Percentiles rank a stretch among this genome's conserved stretches.
Conservation (phyloP, 495 filamentous ascomycete genomes). For the Xylaria telfairii region DNA sequence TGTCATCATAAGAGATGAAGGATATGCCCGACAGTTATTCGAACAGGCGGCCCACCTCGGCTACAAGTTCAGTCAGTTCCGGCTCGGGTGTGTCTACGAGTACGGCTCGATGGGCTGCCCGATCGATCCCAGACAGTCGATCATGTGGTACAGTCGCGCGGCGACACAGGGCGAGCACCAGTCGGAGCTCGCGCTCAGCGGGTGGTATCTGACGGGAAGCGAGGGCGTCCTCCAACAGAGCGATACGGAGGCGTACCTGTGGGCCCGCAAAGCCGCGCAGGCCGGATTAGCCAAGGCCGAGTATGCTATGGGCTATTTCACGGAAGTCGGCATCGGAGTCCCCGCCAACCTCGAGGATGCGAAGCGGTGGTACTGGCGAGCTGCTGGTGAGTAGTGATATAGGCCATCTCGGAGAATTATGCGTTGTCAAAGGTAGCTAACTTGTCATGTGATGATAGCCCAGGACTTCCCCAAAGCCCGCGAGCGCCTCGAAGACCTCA, state of each 20-base stretch:
- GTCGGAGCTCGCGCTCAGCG: slow-evolving; percentile 87
- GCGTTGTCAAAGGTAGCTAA: background rate
- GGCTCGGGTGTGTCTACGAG: slow-evolving; percentile 85
- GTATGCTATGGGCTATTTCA: slow-evolving; percentile 98
- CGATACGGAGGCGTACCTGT: slow-evolving; percentile 95
- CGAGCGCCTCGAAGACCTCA: slow-evolving; percentile 90
- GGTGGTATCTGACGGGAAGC: slow-evolving; percentile 94
- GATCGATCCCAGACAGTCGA: slow-evolving; percentile 81
- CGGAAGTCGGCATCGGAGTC: slow-evolving; percentile 92
- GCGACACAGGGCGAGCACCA: slow-evolving; percentile 95
- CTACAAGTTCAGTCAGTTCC: slow-evolving; percentile 94
- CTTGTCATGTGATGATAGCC: slow-evolving; percentile 62
- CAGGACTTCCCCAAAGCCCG: slow-evolving; percentile 93
- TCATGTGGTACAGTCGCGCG: slow-evolving; percentile 91
- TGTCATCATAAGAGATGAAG: slow-evolving; percentile 77
- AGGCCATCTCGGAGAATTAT: background rate
- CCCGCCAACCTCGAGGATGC: slow-evolving; percentile 88
- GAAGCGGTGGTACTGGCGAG: slow-evolving; percentile 97
- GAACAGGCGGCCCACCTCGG: slow-evolving; percentile 86
- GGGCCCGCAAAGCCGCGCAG: slow-evolving; percentile 90
- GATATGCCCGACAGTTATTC: slow-evolving; percentile 80
- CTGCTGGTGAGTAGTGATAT: slow-evolving; percentile 85
- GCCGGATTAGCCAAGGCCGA: slow-evolving; percentile 88
- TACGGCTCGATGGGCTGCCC: slow-evolving; percentile 83
- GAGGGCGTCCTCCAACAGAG: slow-evolving; percentile 88